Conservation (phyloP, 441 rosid genomes). For the Syzygium syzygioides region DNA sequence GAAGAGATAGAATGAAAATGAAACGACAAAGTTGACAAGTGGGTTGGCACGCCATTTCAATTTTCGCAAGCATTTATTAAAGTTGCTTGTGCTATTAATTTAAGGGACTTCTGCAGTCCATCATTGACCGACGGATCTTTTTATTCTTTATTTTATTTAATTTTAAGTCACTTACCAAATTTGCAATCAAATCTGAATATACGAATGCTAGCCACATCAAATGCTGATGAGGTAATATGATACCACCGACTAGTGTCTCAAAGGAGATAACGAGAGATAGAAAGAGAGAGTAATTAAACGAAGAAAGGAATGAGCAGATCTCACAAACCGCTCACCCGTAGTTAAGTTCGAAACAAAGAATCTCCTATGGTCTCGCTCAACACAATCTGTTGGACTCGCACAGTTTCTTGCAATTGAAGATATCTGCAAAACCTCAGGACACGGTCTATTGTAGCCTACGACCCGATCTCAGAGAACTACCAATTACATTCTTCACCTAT, state of each 20-base stretch:
- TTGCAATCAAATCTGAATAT: background rate
- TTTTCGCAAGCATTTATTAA: background rate
- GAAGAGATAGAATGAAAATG: no score
- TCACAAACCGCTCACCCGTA: no score
- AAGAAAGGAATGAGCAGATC: background rate
- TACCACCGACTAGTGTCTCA: background rate
- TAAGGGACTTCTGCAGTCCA: background rate
- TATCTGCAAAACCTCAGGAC: background rate
- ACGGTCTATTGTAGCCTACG: background rate
- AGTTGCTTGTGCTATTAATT: background rate
- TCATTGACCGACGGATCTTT: background rate
- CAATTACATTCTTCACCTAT: background rate
- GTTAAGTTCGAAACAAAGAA: background rate
- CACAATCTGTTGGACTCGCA: background rate
- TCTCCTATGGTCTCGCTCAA: background rate
- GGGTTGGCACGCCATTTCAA: background rate
- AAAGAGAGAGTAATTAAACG: background rate
- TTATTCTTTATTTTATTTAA: background rate
- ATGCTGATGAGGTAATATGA: background rate
- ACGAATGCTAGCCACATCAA: background rate
- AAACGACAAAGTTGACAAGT: background rate
- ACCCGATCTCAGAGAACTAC: background rate
- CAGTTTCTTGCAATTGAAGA: background rate
- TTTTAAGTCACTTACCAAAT: background rate
- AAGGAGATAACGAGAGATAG: background rate